These are phyloP conservation scores for Aspergillus sparsus DNA, from an alignment of 495 filamentous ascomycete genomes.

Conservation along the genomic window DNA sequence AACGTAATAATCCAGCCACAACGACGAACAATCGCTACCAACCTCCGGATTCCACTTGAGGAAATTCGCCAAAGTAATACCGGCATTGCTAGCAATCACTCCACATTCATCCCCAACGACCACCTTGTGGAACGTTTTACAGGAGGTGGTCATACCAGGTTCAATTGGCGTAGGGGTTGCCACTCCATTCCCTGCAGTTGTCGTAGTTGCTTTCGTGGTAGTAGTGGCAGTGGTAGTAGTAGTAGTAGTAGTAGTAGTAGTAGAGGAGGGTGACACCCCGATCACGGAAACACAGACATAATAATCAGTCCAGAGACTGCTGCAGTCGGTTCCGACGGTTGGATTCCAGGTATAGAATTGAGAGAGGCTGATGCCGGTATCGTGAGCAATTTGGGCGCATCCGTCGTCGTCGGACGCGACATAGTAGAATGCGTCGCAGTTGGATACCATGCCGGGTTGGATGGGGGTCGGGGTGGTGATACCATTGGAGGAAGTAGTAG, in stretches of 20 bases:
- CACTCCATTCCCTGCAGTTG: slow-evolving; percentile 11
- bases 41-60: slow-evolving; percentile 7
- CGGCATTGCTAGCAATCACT: slow-evolving; percentile 1
- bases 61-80: slow-evolving; percentile 11
- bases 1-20: slow-evolving; percentile 15
- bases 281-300: slow-evolving; percentile 11
- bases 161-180: slow-evolving; percentile 4
- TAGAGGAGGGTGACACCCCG: slow-evolving; percentile 2
- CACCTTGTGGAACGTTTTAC: slow-evolving; percentile 14
- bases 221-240: background rate
- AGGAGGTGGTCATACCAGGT: slow-evolving; percentile 6
- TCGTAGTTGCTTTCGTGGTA: background rate
- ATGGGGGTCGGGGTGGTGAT: slow-evolving; percentile 14
- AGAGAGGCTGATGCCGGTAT: slow-evolving; percentile 8
- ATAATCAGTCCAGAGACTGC: slow-evolving; percentile 6
- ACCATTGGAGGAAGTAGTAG: background rate
- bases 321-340: background rate
- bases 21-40: slow-evolving; percentile 3
- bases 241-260: background rate
- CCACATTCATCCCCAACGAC: slow-evolving; percentile 7
- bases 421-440: slow-evolving; percentile 12
- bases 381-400: background rate
- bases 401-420: background rate
- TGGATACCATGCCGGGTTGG: slow-evolving; percentile 5
- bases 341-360: slow-evolving; percentile 13